A percentile compares a stretch with the other conserved stretches of the same genome.
Conservation (phyloP, 305 asterid species). For the Fraxinus sp. region DNA sequence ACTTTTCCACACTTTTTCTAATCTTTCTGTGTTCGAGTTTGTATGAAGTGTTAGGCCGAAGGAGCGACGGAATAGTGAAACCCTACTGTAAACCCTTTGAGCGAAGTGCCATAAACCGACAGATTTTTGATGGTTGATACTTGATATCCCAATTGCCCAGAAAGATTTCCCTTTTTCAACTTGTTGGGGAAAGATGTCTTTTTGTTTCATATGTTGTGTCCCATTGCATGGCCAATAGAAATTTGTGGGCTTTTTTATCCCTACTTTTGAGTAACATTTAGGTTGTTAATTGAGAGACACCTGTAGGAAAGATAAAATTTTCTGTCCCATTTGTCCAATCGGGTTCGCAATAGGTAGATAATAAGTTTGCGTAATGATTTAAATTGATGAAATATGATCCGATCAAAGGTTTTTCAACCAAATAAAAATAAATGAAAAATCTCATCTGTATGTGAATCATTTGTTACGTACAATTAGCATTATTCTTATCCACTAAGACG, state of each 20-base stretch:
- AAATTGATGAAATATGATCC: too few relatives aligned
- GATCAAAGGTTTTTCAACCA: too few relatives aligned
- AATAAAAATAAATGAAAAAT: too few relatives aligned
- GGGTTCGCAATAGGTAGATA: too few relatives aligned
- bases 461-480: too few relatives aligned
- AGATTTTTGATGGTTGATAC: slow-evolving; percentile 8
- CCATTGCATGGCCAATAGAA: slow-evolving; percentile 31
- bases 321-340: neutral
- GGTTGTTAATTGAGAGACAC: neutral
- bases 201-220: slow-evolving; percentile 13
- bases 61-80: slow-evolving; percentile 16
- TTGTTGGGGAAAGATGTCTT: neutral
- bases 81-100: slow-evolving; percentile 44
- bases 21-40: slow-evolving; percentile 20
- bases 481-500: too few relatives aligned
- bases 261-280: neutral
- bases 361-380: too few relatives aligned
- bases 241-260: neutral
- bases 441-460: too few relatives aligned
- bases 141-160: slow-evolving; percentile 19
- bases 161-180: neutral
- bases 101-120: slow-evolving; percentile 24
- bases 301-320: neutral
- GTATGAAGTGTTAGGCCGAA: neutral
- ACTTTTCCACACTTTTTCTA: slow-evolving; percentile 1